Base-by-base conservation (phyloP, 192 early-diverging fungal species). In the Pilobolus umbonatus region DNA sequence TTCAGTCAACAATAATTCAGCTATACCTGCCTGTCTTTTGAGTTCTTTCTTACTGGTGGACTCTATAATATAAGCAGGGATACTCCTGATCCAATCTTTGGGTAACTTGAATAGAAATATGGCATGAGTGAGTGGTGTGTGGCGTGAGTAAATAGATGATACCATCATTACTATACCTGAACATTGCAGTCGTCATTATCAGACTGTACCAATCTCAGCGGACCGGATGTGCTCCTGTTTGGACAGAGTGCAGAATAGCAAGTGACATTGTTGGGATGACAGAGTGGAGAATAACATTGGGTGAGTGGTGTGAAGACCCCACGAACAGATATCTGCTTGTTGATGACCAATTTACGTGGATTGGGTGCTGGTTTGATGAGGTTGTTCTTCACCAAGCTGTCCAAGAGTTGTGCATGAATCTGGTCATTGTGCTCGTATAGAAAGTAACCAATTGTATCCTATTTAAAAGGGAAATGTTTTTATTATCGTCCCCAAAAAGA, bases 21-120 rank as follows among this genome's bases (percentile, higher is more conserved):
- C 30, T 31, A 65, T 59, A 0, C 54, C 56, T 10, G 64, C 64
- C 40, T 65, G 64, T 12, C 48, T 35, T 35, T 58, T 59, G 12
- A 65, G 35, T 58, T 65, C 55, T 34, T 45, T 31, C 21, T 21
- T 31, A 22, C 48, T 32, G 32, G 14, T 17, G 4, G 25, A n/a
- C 3, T 35, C 12, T 30, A 19, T 17, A 31, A 45, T 53, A 22
- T 52, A 29, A 36, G 22, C n/a, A 7, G 48, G 39, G n/a, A 22
- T 32, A 30, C 51, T 53, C 29, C 14, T 35, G 19, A 11, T 21
- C 28, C 29, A 35, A 32, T 28, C 17, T 30, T 19, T 30, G 4
- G 51, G 22, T 36, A 15, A 34, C 22, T 12, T 17, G 36, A 38
- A 10, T 38, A 38, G 36, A n/a, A n/a, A n/a, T n/a, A n/a, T n/a